Conservation (phyloP, 768 basidiomycete genomes). For the Auricularia heimuer region DNA sequence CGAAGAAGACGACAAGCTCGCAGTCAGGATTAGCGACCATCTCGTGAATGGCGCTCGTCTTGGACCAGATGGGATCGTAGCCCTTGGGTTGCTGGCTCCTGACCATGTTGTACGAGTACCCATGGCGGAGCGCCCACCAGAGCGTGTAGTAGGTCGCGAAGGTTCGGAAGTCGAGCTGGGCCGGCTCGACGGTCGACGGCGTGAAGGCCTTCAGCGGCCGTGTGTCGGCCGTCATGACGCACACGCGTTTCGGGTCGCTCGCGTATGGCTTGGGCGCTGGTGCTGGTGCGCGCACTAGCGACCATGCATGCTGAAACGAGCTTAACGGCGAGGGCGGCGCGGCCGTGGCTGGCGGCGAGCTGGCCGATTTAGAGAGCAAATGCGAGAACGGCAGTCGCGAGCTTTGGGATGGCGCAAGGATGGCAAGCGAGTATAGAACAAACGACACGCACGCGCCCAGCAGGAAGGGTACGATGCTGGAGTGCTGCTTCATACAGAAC, state of each 20-base stretch:
- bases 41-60: neutral
- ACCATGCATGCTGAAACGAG: neutral
- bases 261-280: neutral
- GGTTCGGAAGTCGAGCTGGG: neutral
- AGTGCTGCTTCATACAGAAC: neutral
- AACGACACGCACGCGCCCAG: neutral
- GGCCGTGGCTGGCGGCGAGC: neutral
- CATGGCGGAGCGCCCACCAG: neutral
- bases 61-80: neutral
- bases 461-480: neutral
- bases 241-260: neutral
- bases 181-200: neutral
- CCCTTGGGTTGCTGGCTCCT: neutral
- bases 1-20: conserved; percentile 1
- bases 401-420: neutral
- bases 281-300: neutral
- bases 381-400: neutral
- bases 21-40: neutral
- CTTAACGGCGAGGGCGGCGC: neutral
- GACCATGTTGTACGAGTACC: neutral
- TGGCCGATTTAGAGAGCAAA: neutral
- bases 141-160: neutral
- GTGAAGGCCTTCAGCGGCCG: neutral
- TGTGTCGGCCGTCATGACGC: neutral
- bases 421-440: neutral